Conservation (phyloP, 2,329 filamentous ascomycete species). For the Tolypocladium paradoxum region DNA sequence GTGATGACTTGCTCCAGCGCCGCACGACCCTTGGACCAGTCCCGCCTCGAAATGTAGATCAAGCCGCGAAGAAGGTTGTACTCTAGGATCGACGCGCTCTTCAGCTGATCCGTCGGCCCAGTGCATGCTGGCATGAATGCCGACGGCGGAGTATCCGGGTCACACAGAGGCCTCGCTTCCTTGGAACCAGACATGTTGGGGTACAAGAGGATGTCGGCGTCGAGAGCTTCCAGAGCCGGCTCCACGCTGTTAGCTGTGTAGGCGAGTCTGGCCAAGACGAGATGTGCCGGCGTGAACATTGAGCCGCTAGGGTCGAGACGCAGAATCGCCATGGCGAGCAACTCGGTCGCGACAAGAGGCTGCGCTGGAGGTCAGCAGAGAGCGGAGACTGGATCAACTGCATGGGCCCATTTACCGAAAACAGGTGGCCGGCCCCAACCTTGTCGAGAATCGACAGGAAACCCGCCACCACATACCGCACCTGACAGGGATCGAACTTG, state of each 20-base stretch:
- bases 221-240: slow-evolving; percentile 48
- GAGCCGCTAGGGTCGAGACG: slow-evolving; percentile 56
- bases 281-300: slow-evolving; percentile 55
- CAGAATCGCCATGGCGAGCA: slow-evolving; percentile 43
- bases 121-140: slow-evolving; percentile 50
- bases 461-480: slow-evolving; percentile 36
- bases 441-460: slow-evolving; percentile 34
- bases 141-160: slow-evolving; percentile 31
- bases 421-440: slow-evolving; percentile 26
- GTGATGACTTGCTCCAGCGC: slow-evolving; percentile 57
- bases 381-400: not conserved
- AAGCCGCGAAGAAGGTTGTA: slow-evolving; percentile 58
- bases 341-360: slow-evolving; percentile 35
- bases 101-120: slow-evolving; percentile 46
- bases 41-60: slow-evolving; percentile 47
- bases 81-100: slow-evolving; percentile 44
- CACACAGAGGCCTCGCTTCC: slow-evolving; percentile 32
- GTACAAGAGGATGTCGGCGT: slow-evolving; percentile 56
- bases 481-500: slow-evolving; percentile 38
- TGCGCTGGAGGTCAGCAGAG: slow-evolving; percentile 12
- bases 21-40: slow-evolving; percentile 52
- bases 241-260: slow-evolving; percentile 42
- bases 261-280: slow-evolving; percentile 47
- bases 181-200: slow-evolving; percentile 33
- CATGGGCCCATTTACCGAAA: slow-evolving; percentile 23